Evolutionary conservation across 495 filamentous ascomycete species (phyloP).

Genomic region (Annulohypoxylon bovei): DNA sequence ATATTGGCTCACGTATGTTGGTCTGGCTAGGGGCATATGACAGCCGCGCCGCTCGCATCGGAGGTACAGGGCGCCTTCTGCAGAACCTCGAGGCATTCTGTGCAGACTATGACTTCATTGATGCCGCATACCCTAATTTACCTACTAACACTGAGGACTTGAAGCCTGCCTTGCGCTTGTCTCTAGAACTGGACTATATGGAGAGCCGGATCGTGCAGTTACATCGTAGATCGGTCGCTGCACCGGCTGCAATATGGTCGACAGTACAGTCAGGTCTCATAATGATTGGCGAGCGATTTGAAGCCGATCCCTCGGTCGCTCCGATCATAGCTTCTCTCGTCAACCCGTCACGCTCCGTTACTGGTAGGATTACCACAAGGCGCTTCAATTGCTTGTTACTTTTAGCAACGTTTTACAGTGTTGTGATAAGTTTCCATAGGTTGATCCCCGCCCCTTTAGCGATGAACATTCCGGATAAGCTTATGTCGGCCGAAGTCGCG

Average conservation of each 20-base stretch:
- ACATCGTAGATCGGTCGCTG: conserved; percentile 1
- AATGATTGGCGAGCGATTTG: conserved; percentile 14
- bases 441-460: conserved; percentile 11
- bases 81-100: conserved; percentile 25
- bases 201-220: conserved; percentile 27
- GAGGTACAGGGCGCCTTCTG: conserved; percentile 25
- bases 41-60: conserved; percentile 22
- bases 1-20: conserved; percentile 28
- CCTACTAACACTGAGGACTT: conserved; percentile 22
- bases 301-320: conserved; percentile 20
- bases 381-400: conserved; percentile 34
- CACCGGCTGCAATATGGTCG: conserved; percentile 10
- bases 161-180: conserved; percentile 24
- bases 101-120: conserved; percentile 31
- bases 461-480: neutral
- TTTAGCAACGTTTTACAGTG: conserved; percentile 23
- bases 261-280: conserved; percentile 17
- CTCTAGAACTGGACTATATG: conserved; percentile 27
- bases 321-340: conserved; percentile 21
- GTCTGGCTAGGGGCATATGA: conserved; percentile 35
- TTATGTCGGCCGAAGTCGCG: conserved; percentile 10
- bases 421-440: conserved; percentile 34
- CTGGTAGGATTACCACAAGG: conserved; percentile 24
- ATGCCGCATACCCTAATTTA: conserved; percentile 23
- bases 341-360: conserved; percentile 14